Evolutionary conservation across 331 rosid species (phyloP), one percentile per base, ranked within the genome.

Genomic region (Malus hybrid): DNA sequence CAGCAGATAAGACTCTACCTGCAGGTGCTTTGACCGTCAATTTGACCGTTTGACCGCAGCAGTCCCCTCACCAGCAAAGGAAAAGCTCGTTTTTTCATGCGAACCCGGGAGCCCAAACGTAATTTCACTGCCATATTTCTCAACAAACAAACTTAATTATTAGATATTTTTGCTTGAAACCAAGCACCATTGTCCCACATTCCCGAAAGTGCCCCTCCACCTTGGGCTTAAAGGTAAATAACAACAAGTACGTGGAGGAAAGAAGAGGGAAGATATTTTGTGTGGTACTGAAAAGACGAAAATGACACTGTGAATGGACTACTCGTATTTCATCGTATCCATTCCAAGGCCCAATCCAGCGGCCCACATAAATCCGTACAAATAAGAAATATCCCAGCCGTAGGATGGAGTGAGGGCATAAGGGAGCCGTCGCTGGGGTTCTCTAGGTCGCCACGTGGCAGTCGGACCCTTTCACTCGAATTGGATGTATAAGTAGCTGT

Each of bases 11-110:
- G 77, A 69, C 76, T 24, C n/a, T 24, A 28, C 75, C 63, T 8
- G 42, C 69, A 73, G 55, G 16, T 59, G 62, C 71, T 67, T 77
- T 83, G 81, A 79, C 86, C 46, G 70, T 65, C 61, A n/a, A 56
- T 34, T 67, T 69, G 81, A 70, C 78, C 33, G 24, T 65, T 70
- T 69, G 86, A 79, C 83, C 76, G 3, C 12, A 10, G 46, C 46
- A 39, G 1, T 9, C 12, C 46, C 46, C 46, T 19, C 15, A 19
- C 52, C 29, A 5, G 0, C n/a, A n/a, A 34, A 11, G 4, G 29
- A 4, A 33, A 34, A 66, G 1, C 29, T 10, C 19, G 20, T 6
- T 66, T 66, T 50, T 36, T 10, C 31, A 6, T 3, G 31, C 20
- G 31, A 24, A 16, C 70, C 3, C 6, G 29, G 52, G 70, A 18